Conservation (phyloP, 73 alveolate species). For the Paraurostyla sp. region DNA sequence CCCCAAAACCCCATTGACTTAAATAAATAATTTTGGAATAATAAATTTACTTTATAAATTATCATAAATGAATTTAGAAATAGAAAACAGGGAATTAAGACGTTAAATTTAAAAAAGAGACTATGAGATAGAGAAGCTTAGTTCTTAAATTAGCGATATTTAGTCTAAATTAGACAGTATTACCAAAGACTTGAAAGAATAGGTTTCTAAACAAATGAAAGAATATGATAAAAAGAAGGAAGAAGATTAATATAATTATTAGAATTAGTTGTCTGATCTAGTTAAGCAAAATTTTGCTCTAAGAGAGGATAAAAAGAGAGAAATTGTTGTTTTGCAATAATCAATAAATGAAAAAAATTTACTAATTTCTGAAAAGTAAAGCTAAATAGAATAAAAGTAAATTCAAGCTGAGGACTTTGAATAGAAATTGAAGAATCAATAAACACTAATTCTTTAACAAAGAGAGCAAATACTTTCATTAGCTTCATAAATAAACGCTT, state of each 20-base stretch:
- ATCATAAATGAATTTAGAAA: constrained; percentile 32
- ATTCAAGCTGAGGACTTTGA: too few species aligned
- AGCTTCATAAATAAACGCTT: too few species aligned
- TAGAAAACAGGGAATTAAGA: constrained; percentile 1
- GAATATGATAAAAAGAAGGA: neutral
- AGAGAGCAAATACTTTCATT: too few species aligned
- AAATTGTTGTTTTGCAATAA: neutral
- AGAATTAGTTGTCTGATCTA: neutral
- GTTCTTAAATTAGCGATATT: neutral
- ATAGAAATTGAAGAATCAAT: too few species aligned
- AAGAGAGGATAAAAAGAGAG: neutral
- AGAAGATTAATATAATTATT: neutral
- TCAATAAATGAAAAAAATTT: neutral
- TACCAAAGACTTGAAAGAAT: neutral
- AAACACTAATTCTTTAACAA: too few species aligned
- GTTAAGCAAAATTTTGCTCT: neutral
- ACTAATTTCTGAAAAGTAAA: neutral
- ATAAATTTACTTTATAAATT: too few species aligned
- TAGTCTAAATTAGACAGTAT: neutral
- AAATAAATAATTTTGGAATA: too few species aligned
- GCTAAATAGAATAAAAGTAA: neutral
- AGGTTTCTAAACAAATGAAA: neutral
- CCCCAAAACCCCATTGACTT: too few species aligned
- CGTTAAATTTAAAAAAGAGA: neutral
- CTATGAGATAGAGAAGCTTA: neutral